Evolutionary conservation across 2,329 filamentous ascomycete species (phyloP).

Genomic region (Penicillium sp.): DNA sequence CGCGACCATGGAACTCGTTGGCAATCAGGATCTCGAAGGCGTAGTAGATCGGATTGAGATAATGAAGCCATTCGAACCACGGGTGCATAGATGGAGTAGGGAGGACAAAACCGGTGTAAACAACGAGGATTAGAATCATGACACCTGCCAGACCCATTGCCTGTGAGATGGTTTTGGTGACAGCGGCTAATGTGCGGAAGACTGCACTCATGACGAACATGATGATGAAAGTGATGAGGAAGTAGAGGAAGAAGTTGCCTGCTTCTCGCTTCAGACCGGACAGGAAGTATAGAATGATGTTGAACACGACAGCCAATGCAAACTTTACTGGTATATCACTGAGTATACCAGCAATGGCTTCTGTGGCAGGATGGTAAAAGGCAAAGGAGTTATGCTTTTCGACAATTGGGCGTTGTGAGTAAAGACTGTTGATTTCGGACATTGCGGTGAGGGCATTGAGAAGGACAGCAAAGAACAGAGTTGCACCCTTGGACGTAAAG

Average conservation of each 20-base stretch:
- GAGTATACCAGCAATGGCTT: constrained; percentile 18
- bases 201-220: constrained; percentile 80
- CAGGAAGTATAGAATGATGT: constrained; percentile 81
- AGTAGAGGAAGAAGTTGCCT: constrained; percentile 81
- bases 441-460: constrained; percentile 72
- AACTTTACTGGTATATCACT: constrained; percentile 70
- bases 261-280: constrained; percentile 71
- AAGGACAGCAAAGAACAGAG: constrained; percentile 82
- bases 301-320: constrained; percentile 69
- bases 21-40: constrained; percentile 78
- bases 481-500: constrained; percentile 73
- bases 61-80: constrained; percentile 82
- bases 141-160: constrained; percentile 57
- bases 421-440: constrained; percentile 44
- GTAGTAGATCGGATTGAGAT: constrained; percentile 75
- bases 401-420: constrained; percentile 27
- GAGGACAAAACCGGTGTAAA: constrained; percentile 53
- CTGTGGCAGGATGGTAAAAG: constrained; percentile 31
- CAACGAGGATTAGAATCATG: constrained; percentile 41
- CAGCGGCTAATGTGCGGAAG: constrained; percentile 74
- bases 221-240: constrained; percentile 71
- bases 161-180: constrained; percentile 65
- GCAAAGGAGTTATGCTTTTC: constrained; percentile 34
- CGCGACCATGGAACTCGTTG: constrained; percentile 72
- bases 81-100: constrained; percentile 62